Evolutionary conservation across 805 yeast genomes (phyloP).

Genomic region (Candida arabinofermentans): DNA sequence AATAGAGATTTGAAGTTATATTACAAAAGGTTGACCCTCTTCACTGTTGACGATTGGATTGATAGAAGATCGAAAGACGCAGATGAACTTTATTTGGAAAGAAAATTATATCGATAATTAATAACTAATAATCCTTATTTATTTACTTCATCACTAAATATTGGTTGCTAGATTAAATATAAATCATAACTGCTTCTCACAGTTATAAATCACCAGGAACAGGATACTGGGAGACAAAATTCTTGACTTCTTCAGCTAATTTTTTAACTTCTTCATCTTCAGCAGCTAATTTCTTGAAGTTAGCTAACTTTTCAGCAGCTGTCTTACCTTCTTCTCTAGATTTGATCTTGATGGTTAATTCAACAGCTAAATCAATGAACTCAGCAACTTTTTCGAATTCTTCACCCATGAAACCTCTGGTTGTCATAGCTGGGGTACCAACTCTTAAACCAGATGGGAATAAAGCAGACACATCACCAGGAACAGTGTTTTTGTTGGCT

Average conservation of each 20-base stretch:
- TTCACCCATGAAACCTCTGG: slow-evolving; percentile 88
- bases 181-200: too few relatives aligned
- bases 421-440: slow-evolving; percentile 98
- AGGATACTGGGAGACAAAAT: slow-evolving; percentile 74
- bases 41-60: not conserved
- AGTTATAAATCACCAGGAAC: slow-evolving; percentile 79
- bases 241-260: slow-evolving; percentile 61
- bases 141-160: too few relatives aligned
- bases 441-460: slow-evolving; percentile 97
- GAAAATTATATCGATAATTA: too few relatives aligned
- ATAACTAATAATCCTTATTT: too few relatives aligned
- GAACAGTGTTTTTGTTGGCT: slow-evolving; percentile 94
- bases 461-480: slow-evolving; percentile 95
- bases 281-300: slow-evolving; percentile 68
- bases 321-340: slow-evolving; percentile 52
- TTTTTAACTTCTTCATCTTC: slow-evolving; percentile 57
- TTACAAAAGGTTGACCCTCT: not conserved
- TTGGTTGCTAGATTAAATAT: too few relatives aligned
- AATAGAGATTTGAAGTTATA: not conserved
- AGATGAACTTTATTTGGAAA: not conserved
- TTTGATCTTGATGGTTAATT: slow-evolving; percentile 60
- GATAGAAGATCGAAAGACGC: not conserved
- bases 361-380: slow-evolving; percentile 78
- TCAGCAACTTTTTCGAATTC: slow-evolving; percentile 79
- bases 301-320: slow-evolving; percentile 57